These are phyloP conservation scores for Yamadazyma aaseri DNA, from an alignment of 1,139 yeast species.

Conservation along the genomic window DNA sequence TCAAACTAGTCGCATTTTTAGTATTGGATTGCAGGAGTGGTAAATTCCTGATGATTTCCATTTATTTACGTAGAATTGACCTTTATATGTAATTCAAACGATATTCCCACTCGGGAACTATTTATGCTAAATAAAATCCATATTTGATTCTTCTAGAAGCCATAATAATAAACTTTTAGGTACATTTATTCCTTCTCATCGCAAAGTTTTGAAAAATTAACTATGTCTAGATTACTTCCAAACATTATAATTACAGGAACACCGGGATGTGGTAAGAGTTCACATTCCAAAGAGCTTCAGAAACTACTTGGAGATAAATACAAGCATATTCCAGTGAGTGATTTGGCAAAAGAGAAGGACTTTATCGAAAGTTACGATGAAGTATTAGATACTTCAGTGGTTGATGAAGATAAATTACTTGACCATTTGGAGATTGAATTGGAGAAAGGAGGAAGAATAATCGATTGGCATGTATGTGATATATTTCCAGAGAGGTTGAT, in stretches of 20 bases:
- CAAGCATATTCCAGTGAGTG: slow-evolving; percentile 69
- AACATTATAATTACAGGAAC: slow-evolving; percentile 93
- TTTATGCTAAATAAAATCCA: no score
- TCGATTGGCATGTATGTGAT: slow-evolving; percentile 98
- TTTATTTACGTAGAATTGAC: no score
- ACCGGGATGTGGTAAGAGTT: slow-evolving; percentile 96
- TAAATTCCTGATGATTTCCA: no score
- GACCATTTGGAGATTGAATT: slow-evolving; percentile 79
- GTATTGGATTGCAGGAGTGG: no score
- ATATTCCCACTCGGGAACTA: no score
- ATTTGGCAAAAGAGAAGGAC: slow-evolving; percentile 73
- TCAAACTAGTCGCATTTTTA: no score
- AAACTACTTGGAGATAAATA: slow-evolving; percentile 25
- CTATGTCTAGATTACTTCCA: slow-evolving; percentile 48
- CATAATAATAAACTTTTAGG: no score
- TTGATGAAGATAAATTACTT: slow-evolving; percentile 84
- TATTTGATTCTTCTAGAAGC: no score
- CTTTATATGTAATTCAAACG: no score
- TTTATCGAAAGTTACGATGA: slow-evolving; percentile 86
- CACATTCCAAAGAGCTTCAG: slow-evolving; percentile 52
- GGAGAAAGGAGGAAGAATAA: slow-evolving; percentile 77
- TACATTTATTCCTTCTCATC: slow-evolving; percentile 1
- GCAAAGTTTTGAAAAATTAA: slow-evolving; percentile 4
- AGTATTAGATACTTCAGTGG: slow-evolving; percentile 79
- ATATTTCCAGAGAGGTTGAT: slow-evolving; percentile 90